Percentiles rank a stretch among this genome's conserved stretches.
Evolutionary conservation across 169 alveolate species (phyloP).

Genomic region (Plasmodium fragile): DNA sequence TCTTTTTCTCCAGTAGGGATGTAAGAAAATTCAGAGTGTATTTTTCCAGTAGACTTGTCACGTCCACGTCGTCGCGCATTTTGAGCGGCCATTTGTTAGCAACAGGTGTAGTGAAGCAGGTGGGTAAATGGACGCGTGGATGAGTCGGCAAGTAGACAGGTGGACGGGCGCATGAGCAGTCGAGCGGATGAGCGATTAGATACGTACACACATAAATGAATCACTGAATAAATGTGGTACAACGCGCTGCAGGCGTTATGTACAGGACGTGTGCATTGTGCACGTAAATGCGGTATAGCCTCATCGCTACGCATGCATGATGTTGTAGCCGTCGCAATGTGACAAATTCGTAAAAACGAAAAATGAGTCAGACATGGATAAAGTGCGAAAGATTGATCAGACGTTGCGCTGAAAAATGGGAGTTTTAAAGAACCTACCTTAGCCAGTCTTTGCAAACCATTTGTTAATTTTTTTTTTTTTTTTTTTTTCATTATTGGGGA

Average conservation of each 20-base stretch:
- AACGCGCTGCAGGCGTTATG: background rate
- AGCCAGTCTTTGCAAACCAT: background rate
- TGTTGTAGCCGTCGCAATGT: background rate
- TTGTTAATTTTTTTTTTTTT: background rate
- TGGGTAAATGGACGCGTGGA: background rate
- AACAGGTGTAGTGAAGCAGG: background rate
- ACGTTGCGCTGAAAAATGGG: background rate
- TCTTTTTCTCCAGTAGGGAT: conserved; percentile 22
- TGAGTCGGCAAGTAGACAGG: background rate
- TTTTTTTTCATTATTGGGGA: background rate
- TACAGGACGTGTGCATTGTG: background rate
- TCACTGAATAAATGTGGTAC: background rate
- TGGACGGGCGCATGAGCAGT: background rate
- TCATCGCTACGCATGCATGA: background rate
- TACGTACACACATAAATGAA: background rate
- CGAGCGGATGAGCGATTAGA: background rate
- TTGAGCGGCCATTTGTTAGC: background rate
- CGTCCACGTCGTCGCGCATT: conserved; percentile 22
- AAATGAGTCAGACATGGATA: background rate
- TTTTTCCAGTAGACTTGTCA: conserved; percentile 44
- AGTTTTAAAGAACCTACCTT: background rate
- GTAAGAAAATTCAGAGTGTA: conserved; percentile 19
- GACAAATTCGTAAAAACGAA: background rate
- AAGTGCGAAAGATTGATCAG: background rate
- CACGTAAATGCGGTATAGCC: background rate